Percentiles rank a stretch among this genome's conserved stretches.
Conservation (phyloP, 176 grass and related monocot species). For the Oryza longistaminata region DNA sequence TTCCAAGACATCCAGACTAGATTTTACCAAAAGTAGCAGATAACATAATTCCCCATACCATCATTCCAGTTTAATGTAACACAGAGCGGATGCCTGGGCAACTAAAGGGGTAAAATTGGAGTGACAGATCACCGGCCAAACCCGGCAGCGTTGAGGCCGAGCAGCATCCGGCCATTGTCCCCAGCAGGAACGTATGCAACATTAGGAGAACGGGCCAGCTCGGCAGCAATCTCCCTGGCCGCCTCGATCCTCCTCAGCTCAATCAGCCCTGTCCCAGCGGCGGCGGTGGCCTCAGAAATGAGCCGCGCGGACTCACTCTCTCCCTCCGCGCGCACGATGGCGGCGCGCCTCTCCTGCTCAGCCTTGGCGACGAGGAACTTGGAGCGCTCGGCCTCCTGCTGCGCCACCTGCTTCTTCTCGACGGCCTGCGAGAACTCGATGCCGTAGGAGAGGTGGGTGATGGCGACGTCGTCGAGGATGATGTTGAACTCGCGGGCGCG, state of each 20-base stretch:
- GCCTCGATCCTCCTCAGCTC: conserved; percentile 93
- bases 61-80: conserved; percentile 24
- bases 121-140: conserved; percentile 45
- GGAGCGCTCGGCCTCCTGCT: conserved; percentile 99
- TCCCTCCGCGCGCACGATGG: conserved; percentile 85
- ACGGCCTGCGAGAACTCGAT: conserved; percentile 91
- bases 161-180: conserved; percentile 64
- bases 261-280: conserved; percentile 66
- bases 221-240: conserved; percentile 72
- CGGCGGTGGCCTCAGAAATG: conserved; percentile 82
- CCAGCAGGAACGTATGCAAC: conserved; percentile 68
- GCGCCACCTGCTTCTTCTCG: conserved; percentile 99
- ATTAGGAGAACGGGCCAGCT: conserved; percentile 77
- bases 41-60: conserved; percentile 26
- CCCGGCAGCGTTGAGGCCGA: conserved; percentile 68
- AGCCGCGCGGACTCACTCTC: conserved; percentile 83
- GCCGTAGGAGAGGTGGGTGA: conserved; percentile 97
- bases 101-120: conserved; percentile 15
- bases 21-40: conserved; percentile 19
- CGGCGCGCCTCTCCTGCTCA: conserved; percentile 94
- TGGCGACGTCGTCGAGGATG: conserved; percentile 95
- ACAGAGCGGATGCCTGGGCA: conserved; percentile 2
- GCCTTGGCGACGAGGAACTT: conserved; percentile 98
- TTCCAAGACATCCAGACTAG: conserved; percentile 30
- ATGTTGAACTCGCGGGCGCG: conserved; percentile 97